Conservation (phyloP, 495 filamentous ascomycete species). For the Chaetomidium leptoderma region DNA sequence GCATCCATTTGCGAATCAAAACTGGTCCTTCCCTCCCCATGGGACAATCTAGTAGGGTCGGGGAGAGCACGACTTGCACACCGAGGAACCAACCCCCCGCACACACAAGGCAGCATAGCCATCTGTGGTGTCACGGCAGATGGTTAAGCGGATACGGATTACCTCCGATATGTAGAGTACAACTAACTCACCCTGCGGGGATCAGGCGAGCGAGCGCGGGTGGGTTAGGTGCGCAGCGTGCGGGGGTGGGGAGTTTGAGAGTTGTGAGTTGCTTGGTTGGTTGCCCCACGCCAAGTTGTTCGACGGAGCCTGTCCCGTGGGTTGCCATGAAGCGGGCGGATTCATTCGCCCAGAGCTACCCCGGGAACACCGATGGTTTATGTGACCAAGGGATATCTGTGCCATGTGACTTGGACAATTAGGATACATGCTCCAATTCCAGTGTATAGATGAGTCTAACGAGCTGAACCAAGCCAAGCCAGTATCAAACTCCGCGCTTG, state of each 20-base stretch:
- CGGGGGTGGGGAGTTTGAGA: neutral
- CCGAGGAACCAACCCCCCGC: no score
- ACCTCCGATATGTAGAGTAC: no score
- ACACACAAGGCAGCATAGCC: neutral
- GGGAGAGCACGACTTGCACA: no score
- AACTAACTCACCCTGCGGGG: no score
- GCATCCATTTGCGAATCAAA: constrained; percentile 12
- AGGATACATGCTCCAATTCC: no score
- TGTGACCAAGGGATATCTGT: no score
- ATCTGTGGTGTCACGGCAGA: neutral
- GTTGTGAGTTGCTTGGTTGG: neutral
- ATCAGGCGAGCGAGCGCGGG: neutral
- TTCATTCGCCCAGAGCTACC: no score
- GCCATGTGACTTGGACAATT: no score
- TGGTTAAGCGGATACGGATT: constrained; percentile 4
- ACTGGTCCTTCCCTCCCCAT: neutral
- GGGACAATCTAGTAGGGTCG: no score
- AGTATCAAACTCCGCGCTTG: neutral
- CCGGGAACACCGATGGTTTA: no score
- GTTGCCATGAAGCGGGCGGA: no score
- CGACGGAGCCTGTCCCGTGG: neutral
- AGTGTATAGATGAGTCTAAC: no score
- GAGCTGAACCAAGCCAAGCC: neutral
- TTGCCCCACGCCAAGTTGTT: neutral
- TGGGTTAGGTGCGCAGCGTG: neutral